phyloP scores from a whole-genome alignment of 2,329 filamentous ascomycete genomes.

The Fragosphaeria purpurea region DNA sequence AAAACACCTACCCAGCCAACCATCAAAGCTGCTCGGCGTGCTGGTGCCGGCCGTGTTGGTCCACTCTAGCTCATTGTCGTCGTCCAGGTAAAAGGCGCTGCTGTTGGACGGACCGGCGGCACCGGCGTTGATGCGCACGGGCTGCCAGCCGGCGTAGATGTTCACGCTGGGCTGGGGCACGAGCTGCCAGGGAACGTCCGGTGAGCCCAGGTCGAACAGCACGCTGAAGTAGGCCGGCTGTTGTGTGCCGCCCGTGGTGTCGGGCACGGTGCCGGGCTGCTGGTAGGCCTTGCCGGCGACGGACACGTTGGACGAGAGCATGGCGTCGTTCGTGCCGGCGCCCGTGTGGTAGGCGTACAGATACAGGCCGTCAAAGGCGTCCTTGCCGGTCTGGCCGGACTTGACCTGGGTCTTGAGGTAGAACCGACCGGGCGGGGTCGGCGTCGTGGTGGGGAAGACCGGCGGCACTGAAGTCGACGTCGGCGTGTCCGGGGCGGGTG shows the following conservation, averaged over 20 bases:
- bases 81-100: conserved; percentile 8
- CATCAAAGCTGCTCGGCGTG: neutral
- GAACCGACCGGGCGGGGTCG: neutral
- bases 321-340: conserved; percentile 7
- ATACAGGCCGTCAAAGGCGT: neutral
- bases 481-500: no score
- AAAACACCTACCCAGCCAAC: conserved; percentile 7
- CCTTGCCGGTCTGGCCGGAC: neutral
- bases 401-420: conserved; percentile 1
- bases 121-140: conserved; percentile 5
- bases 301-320: conserved; percentile 1
- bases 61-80: conserved; percentile 2
- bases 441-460: no score
- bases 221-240: neutral
- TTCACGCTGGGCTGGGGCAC: neutral
- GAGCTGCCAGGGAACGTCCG: neutral
- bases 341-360: conserved; percentile 9
- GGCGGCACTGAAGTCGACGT: no score
- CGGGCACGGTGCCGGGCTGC: neutral
- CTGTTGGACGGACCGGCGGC: neutral
- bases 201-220: neutral
- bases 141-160: conserved; percentile 3
- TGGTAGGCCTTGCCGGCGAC: neutral
- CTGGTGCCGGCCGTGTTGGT: neutral
- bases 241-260: neutral